Evolutionary conservation across 2,329 filamentous ascomycete species (phyloP).

Genomic region (Diaporthe sp.): DNA sequence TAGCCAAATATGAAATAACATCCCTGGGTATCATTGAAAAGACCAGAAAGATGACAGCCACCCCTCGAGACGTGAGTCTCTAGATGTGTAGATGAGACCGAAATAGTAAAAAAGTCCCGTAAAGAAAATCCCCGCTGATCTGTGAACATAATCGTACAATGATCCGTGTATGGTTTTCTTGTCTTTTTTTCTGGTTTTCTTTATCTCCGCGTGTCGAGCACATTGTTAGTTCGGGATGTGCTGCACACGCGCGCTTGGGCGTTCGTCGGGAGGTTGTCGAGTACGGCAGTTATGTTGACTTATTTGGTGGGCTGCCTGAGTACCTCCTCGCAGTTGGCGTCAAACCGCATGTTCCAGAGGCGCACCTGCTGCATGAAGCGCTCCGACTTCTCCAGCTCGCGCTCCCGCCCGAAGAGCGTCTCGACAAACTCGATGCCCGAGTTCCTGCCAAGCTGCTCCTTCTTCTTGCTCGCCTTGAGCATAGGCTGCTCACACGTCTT

Average conservation of each 20-base stretch:
- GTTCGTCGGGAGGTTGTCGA: not conserved
- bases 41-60: conserved; percentile 39
- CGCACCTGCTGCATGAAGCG: conserved; percentile 91
- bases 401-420: conserved; percentile 92
- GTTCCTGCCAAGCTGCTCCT: conserved; percentile 87
- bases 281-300: conserved; percentile 33
- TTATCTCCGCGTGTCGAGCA: conserved; percentile 1
- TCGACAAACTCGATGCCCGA: conserved; percentile 96
- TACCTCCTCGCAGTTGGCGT: conserved; percentile 95
- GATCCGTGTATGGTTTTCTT: conserved; percentile 27
- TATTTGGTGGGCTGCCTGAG: conserved; percentile 72
- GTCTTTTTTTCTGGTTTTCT: conserved; percentile 7
- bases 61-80: conserved; percentile 37
- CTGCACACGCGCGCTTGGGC: not conserved
- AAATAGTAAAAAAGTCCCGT: conserved; percentile 32
- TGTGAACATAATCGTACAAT: conserved; percentile 37
- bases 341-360: conserved; percentile 93
- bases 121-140: conserved; percentile 33
- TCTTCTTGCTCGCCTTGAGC: conserved; percentile 89
- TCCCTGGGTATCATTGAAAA: conserved; percentile 41
- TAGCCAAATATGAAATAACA: conserved; percentile 27
- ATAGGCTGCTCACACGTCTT: conserved; percentile 95
- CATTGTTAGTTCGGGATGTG: not conserved
- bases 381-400: conserved; percentile 90
- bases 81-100: conserved; percentile 36